Evolutionary conservation across 2,329 filamentous ascomycete species (phyloP).

Genomic region (Pseudogymnoascus sp.): DNA sequence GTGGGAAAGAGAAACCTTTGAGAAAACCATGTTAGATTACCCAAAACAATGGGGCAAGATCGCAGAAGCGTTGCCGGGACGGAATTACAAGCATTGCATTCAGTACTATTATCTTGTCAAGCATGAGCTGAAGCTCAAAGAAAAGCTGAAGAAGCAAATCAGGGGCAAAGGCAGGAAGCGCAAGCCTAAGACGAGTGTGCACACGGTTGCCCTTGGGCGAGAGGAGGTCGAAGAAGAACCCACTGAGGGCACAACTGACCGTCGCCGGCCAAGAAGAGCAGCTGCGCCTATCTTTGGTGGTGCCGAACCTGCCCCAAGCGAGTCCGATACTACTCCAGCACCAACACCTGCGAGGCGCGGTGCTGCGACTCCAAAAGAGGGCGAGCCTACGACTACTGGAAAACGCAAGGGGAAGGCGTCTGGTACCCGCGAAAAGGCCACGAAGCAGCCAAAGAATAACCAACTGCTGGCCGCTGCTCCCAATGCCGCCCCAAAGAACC

Average conservation of each 20-base stretch:
- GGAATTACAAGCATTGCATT: conserved; percentile 73
- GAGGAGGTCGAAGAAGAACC: conserved; percentile 51
- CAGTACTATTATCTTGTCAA: conserved; percentile 81
- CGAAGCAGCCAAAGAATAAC: conserved; percentile 27
- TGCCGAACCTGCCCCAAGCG: conserved; percentile 52
- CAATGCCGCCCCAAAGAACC: conserved; percentile 10
- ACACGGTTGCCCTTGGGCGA: conserved; percentile 57
- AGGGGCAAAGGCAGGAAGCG: conserved; percentile 36
- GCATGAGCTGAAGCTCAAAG: conserved; percentile 67
- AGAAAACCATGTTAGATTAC: conserved; percentile 65
- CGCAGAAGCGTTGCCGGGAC: conserved; percentile 57
- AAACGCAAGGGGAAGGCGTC: conserved; percentile 30
- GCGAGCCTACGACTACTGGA: conserved; percentile 30
- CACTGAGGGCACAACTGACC: conserved; percentile 50
- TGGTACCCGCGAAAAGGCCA: conserved; percentile 23
- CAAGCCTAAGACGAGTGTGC: conserved; percentile 55
- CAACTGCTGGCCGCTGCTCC: conserved; percentile 26
- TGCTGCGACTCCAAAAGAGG: conserved; percentile 39
- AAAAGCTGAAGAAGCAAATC: conserved; percentile 61
- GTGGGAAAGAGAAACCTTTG: conserved; percentile 63
- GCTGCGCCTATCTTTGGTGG: conserved; percentile 66
- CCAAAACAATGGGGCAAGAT: conserved; percentile 80
- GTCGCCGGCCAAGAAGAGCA: conserved; percentile 54
- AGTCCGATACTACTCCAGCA: conserved; percentile 54
- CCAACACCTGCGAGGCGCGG: conserved; percentile 50